Percentiles rank a stretch among this genome's conserved stretches.
These are phyloP conservation scores for Porcisia deanei DNA, from an alignment of 208 protist species.

Conservation along the genomic window DNA sequence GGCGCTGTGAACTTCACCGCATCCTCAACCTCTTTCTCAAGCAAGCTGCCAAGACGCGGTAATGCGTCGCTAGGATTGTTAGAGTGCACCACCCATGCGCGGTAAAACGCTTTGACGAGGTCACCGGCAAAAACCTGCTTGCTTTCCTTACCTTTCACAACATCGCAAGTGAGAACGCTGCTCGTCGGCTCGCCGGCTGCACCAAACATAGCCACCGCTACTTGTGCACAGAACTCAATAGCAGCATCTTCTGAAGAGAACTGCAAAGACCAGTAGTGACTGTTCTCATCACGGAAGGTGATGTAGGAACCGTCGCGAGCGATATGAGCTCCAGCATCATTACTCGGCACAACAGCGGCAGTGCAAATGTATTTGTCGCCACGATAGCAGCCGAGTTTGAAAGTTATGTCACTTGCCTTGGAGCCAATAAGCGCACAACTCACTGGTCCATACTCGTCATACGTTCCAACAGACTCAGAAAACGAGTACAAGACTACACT, in stretches of 20 bases:
- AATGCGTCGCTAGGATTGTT: slow-evolving; percentile 26
- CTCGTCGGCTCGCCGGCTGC: slow-evolving; percentile 52
- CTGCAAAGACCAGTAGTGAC: slow-evolving; percentile 62
- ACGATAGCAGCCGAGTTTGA: slow-evolving; percentile 81
- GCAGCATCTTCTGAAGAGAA: slow-evolving; percentile 47
- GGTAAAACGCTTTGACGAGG: slow-evolving; percentile 51
- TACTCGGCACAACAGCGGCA: slow-evolving; percentile 57
- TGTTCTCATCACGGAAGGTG: slow-evolving; percentile 73
- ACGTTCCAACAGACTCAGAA: slow-evolving; percentile 36
- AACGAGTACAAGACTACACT: slow-evolving; percentile 56
- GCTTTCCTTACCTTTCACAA: slow-evolving; percentile 39
- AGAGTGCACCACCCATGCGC: slow-evolving; percentile 65
- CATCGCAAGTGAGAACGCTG: slow-evolving; percentile 61
- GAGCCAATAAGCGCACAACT: slow-evolving; percentile 65
- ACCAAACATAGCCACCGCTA: slow-evolving; percentile 73
- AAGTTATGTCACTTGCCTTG: slow-evolving; percentile 34
- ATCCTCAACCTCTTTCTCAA: slow-evolving; percentile 59
- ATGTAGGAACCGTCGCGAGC: slow-evolving; percentile 59
- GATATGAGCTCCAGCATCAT: slow-evolving; percentile 64
- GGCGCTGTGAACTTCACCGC: slow-evolving; percentile 44
- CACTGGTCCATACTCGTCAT: slow-evolving; percentile 59
- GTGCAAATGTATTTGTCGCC: slow-evolving; percentile 78
- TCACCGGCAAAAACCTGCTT: slow-evolving; percentile 65
- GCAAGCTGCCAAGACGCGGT: slow-evolving; percentile 61
- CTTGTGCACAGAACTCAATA: slow-evolving; percentile 58